These are phyloP conservation scores for Coemansia sp. DNA, from an alignment of 192 early-diverging fungal genomes.

Conservation along the genomic window DNA sequence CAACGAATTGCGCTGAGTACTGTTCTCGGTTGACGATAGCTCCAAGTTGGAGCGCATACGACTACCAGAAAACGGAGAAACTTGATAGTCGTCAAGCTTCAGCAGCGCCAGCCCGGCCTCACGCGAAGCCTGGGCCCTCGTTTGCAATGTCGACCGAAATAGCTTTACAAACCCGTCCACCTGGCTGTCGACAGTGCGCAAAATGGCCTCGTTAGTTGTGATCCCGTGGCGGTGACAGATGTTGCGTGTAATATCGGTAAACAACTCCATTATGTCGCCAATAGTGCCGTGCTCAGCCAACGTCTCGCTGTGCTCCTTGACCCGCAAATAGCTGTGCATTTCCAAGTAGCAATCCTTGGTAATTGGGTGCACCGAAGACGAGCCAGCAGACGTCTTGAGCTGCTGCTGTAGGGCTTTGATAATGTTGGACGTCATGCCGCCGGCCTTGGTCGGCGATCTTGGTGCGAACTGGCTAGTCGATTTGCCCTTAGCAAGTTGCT, in stretches of 20 bases:
- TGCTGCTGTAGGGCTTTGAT: conserved; percentile 45
- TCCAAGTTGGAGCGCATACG: conserved; percentile 13
- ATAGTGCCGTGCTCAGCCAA: conserved; percentile 35
- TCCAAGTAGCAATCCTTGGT: conserved; percentile 41
- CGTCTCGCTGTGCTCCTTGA: conserved; percentile 23
- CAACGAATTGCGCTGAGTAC: not conserved
- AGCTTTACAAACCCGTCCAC: conserved; percentile 42
- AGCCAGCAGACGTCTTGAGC: conserved; percentile 28
- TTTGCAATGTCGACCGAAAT: conserved; percentile 37
- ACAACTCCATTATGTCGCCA: conserved; percentile 37
- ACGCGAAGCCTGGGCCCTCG: conserved; percentile 47
- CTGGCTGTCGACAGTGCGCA: conserved; percentile 48
- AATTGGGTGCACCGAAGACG: conserved; percentile 45
- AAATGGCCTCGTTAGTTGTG: conserved; percentile 18
- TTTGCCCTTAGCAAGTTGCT: conserved; percentile 20
- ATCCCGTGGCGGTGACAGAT: conserved; percentile 34
- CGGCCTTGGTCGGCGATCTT: conserved; percentile 6
- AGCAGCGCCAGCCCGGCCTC: conserved; percentile 49
- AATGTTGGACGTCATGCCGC: conserved; percentile 28
- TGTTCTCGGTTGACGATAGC: not conserved
- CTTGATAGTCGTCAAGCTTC: conserved; percentile 45
- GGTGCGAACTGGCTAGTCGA: conserved; percentile 1
- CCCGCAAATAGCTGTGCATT: conserved; percentile 32
- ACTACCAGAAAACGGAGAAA: conserved; percentile 9
- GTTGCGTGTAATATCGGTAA: conserved; percentile 22